Evolutionary conservation across 371 early-diverging fungal genomes (phyloP).

Genomic region (Mortierella sp.): DNA sequence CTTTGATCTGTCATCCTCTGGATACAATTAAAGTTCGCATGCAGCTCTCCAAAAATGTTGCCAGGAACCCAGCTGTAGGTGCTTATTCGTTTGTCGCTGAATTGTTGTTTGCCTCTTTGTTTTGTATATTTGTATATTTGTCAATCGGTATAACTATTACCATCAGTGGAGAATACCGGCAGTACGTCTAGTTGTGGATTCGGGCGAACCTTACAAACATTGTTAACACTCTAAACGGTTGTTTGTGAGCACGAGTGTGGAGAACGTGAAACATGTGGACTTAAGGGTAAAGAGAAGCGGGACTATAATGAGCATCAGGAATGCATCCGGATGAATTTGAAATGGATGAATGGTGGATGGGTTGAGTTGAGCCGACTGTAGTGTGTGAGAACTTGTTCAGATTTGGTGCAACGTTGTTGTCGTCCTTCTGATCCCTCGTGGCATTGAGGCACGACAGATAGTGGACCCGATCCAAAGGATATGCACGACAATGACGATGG

Average conservation of each 20-base stretch:
- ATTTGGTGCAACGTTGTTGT: neutral
- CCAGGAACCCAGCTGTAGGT: constrained; percentile 45
- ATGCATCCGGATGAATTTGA: neutral
- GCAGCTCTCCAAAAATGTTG: constrained; percentile 78
- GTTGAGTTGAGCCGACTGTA: too few species aligned
- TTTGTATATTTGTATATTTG: neutral
- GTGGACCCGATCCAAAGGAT: neutral
- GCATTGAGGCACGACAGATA: neutral
- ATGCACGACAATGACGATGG: neutral
- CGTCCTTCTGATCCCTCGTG: neutral
- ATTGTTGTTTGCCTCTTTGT: neutral
- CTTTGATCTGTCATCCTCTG: constrained; percentile 94
- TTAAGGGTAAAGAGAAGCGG: neutral
- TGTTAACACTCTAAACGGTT: neutral
- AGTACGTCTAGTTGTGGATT: neutral
- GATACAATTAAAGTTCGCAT: constrained; percentile 98
- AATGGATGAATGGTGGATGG: neutral
- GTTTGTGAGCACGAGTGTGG: neutral
- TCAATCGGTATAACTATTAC: neutral
- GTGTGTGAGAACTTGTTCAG: too few species aligned
- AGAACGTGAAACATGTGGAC: neutral
- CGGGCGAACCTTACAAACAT: neutral
- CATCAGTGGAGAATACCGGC: neutral
- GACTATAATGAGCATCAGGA: neutral
- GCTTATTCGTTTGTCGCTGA: neutral